Base-by-base conservation (phyloP, 805 yeast genomes). In the Cyberlindnera mrakii region DNA sequence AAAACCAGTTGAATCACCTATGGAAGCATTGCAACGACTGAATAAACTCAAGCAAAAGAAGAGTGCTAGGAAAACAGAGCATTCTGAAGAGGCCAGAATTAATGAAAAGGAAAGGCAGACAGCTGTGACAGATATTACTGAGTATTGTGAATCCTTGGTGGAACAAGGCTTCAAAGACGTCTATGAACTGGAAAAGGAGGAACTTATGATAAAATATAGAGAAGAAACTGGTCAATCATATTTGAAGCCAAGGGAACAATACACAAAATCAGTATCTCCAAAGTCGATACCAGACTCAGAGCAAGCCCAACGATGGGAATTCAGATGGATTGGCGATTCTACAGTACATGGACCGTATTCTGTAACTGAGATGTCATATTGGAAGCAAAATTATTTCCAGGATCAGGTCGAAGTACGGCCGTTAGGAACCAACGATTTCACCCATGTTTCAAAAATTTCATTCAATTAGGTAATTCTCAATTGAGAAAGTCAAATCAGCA, bases 401-500 rank as follows among this genome's bases (percentile, higher is more conserved):
- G 58, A 67, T 40, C 62, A 60, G 8, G 82, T 68, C 0, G 62
- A 59, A 42, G 74, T 72, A 0, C 57, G 75, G 34, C 60, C 51
- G 43, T 38, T 53, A 7, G 60, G 62, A 0, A 42, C 38, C 3
- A 33, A 17, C 1, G 32, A 43, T 5, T 59, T 55, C 33, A 27
- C 30, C 7, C 52, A 50, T 34, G 31, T 39, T 3, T n/a, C 31
- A 15, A 15, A 32, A 11, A 19, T 39, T n/a, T 30, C 40, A 50
- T 23, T 72, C 78, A 17, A 59, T 57, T 17, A 87, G 52, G 55
- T 82, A 87, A 45, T 76, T 79, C 25, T 72, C 77, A 10, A 89
- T 68, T 1, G 81, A 85, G 53, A 90, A 78, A 9, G 75, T 68
- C 8, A 89, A 67, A 17, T 83, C 85, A 17, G 68, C 61, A 0